These are phyloP conservation scores for Quercus tomentella DNA, from an alignment of 331 rosid species.

Conservation along the genomic window DNA sequence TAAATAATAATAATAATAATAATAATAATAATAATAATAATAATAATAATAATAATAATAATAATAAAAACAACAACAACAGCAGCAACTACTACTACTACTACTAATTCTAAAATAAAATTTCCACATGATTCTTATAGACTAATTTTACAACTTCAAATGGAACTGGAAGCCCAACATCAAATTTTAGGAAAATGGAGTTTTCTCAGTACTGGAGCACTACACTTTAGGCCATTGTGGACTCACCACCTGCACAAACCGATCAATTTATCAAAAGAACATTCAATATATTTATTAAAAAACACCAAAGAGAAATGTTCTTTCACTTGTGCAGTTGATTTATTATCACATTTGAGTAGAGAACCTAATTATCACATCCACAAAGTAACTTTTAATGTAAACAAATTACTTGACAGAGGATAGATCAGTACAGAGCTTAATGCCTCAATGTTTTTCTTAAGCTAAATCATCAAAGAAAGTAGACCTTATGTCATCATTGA, in stretches of 20 bases:
- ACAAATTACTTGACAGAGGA: background rate
- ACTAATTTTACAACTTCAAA: background rate
- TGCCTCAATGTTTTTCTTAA: background rate
- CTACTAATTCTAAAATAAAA: too few species aligned
- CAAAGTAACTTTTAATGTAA: background rate
- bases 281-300: background rate
- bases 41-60: too few species aligned
- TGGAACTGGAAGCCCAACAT: background rate
- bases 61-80: too few species aligned
- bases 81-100: too few species aligned
- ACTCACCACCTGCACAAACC: constrained; percentile 80
- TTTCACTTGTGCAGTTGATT: background rate
- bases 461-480: background rate
- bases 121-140: too few species aligned
- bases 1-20: too few species aligned
- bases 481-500: background rate
- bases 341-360: background rate
- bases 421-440: background rate
- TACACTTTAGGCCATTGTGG: constrained; percentile 95
- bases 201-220: background rate
- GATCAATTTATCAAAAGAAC: background rate
- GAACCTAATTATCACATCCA: too few species aligned
- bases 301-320: background rate
- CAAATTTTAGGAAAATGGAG: background rate
- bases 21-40: too few species aligned